Evolutionary conservation across 2,329 filamentous ascomycete species (phyloP).

Genomic region (Parastagonospora avenae): DNA sequence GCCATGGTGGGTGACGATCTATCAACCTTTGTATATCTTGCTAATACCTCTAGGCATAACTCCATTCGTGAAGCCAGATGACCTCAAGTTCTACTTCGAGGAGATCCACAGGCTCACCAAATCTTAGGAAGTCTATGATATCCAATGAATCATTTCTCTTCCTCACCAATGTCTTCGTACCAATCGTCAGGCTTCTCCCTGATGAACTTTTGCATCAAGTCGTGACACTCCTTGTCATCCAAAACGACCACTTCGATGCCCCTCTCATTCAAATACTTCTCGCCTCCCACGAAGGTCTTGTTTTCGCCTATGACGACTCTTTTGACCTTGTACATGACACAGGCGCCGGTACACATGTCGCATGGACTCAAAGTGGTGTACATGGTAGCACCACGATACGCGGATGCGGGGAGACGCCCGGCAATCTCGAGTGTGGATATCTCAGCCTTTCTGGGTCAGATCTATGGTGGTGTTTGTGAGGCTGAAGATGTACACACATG

Average conservation of each 20-base stretch:
- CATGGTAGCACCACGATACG: constrained; percentile 77
- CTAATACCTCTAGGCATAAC: constrained; percentile 72
- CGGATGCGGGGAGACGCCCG: constrained; percentile 70
- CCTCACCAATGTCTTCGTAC: constrained; percentile 54
- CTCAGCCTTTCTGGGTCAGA: constrained; percentile 63
- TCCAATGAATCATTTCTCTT: constrained; percentile 14
- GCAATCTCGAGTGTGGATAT: constrained; percentile 77
- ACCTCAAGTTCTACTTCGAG: constrained; percentile 90
- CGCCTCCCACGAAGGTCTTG: constrained; percentile 73
- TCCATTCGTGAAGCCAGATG: constrained; percentile 90
- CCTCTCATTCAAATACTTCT: constrained; percentile 69
- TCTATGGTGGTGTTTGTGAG: constrained; percentile 4
- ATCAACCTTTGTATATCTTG: neutral
- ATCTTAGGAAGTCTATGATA: constrained; percentile 8
- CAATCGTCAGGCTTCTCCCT: constrained; percentile 73
- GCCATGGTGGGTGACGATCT: constrained; percentile 71
- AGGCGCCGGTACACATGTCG: constrained; percentile 82
- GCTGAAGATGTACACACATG: constrained; percentile 57
- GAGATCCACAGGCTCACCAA: constrained; percentile 70
- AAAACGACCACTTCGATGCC: constrained; percentile 77
- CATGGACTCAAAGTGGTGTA: constrained; percentile 81
- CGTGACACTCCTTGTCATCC: constrained; percentile 67
- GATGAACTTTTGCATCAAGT: constrained; percentile 75
- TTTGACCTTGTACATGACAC: constrained; percentile 74
- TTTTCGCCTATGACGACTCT: constrained; percentile 79